Percentiles rank a stretch among this genome's conserved stretches.
These are phyloP conservation scores for Monascus purpureus DNA, from an alignment of 495 filamentous ascomycete genomes.

Conservation along the genomic window DNA sequence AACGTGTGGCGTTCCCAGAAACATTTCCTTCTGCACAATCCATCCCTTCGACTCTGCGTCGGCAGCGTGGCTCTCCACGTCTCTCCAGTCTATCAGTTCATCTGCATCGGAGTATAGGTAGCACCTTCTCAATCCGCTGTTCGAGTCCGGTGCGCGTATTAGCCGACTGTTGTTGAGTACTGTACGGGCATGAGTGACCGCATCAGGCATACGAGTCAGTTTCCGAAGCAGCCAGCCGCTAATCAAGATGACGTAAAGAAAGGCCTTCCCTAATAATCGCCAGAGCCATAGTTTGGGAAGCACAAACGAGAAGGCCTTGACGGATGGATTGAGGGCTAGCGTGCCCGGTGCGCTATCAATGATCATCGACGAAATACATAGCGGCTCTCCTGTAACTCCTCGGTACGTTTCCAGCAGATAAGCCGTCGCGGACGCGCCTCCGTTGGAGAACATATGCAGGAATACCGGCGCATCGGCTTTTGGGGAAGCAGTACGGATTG, in stretches of 20 bases:
- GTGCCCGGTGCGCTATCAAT: conserved; percentile 30
- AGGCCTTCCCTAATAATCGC: conserved; percentile 12
- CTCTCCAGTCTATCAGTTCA: conserved; percentile 21
- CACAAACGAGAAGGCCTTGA: conserved; percentile 23
- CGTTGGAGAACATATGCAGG: conserved; percentile 33
- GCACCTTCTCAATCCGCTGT: conserved; percentile 12
- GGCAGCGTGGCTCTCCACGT: conserved; percentile 29
- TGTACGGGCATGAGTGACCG: conserved; percentile 13
- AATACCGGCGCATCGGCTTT: conserved; percentile 17
- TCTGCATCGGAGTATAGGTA: conserved; percentile 35
- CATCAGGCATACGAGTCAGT: conserved; percentile 10
- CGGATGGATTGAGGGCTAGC: conserved; percentile 10
- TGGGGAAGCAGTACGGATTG: conserved; percentile 17
- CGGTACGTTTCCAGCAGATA: conserved; percentile 22
- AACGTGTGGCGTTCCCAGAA: conserved; percentile 28
- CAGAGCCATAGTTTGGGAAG: conserved; percentile 22
- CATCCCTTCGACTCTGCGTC: conserved; percentile 22
- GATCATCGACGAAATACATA: conserved; percentile 22
- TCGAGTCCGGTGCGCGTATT: conserved; percentile 9
- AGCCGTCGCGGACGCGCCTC: conserved; percentile 18
- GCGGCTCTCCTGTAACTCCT: conserved; percentile 13
- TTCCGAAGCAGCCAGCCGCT: conserved; percentile 5
- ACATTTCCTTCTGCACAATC: conserved; percentile 23
- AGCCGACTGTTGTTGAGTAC: conserved; percentile 17
- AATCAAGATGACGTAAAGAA: conserved; percentile 13